A percentile compares a stretch with the other conserved stretches of the same genome.
phyloP scores from a whole-genome alignment of 2,329 filamentous ascomycete species.

The Ophiostoma quercus region DNA sequence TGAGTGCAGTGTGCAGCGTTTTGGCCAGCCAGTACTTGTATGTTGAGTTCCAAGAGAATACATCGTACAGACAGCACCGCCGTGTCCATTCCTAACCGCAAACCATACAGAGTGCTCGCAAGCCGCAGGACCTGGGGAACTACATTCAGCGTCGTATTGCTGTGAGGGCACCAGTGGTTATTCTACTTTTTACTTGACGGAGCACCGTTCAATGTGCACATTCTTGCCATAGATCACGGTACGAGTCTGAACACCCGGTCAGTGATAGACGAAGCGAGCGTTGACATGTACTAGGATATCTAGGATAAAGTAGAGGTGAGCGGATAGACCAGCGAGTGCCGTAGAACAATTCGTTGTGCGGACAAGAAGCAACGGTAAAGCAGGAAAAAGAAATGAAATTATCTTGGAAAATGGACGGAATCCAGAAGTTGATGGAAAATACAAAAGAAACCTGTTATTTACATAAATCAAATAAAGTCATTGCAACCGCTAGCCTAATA shows the following conservation, averaged over 20 bases:
- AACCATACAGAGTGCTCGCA: neutral
- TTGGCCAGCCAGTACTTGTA: neutral
- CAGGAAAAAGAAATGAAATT: neutral
- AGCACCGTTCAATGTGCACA: neutral
- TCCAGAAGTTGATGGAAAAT: neutral
- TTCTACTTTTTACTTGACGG: neutral
- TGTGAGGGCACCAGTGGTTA: neutral
- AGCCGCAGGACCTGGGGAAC: slow-evolving; percentile 14
- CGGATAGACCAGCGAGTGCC: neutral
- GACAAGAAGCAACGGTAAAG: neutral
- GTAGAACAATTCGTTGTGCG: neutral
- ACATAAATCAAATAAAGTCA: neutral
- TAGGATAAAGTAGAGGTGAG: neutral
- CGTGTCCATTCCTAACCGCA: neutral
- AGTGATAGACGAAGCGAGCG: neutral
- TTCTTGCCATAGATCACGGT: neutral
- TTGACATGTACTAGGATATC: neutral
- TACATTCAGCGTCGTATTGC: neutral
- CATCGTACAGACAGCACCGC: neutral
- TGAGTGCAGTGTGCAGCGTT: neutral
- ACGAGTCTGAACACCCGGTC: neutral
- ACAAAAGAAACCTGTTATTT: neutral
- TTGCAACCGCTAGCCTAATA: neutral
- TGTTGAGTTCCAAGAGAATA: neutral
- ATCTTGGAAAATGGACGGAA: neutral